A percentile compares a stretch with the other conserved stretches of the same genome.
These are phyloP conservation scores for Orychophragmus violaceus DNA, from an alignment of 345 rosid species.

Conservation along the genomic window DNA sequence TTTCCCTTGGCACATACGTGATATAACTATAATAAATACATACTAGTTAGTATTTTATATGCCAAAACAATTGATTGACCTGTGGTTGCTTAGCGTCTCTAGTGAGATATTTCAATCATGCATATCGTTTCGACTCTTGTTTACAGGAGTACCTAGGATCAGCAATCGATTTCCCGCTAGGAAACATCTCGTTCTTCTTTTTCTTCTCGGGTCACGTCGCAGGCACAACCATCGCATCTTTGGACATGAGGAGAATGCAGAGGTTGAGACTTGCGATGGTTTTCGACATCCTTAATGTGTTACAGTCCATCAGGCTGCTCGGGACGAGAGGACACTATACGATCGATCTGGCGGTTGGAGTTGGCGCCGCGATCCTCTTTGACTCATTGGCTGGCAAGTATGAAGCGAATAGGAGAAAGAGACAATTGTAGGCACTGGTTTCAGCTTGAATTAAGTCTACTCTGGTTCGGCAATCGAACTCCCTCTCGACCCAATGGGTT, in stretches of 20 bases:
- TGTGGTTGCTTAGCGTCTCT: background rate
- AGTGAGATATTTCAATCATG: background rate
- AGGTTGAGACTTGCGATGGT: constrained; percentile 56
- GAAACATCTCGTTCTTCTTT: constrained; percentile 87
- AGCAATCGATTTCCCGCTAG: constrained; percentile 79
- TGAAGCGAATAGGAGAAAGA: constrained; percentile 34
- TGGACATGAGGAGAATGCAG: constrained; percentile 75
- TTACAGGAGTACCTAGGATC: constrained; percentile 83
- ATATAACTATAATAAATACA: too few species aligned
- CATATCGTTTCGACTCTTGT: background rate
- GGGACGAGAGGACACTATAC: constrained; percentile 87
- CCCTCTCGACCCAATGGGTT: background rate
- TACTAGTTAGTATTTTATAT: background rate
- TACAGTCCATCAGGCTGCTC: constrained; percentile 67
- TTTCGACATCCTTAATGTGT: constrained; percentile 68
- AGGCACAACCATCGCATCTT: constrained; percentile 74
- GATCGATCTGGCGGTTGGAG: constrained; percentile 72
- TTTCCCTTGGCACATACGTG: too few species aligned
- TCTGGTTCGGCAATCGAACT: background rate
- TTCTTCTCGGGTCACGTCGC: constrained; percentile 93
- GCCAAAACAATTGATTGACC: background rate
- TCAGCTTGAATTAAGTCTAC: background rate
- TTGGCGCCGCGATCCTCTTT: constrained; percentile 72
- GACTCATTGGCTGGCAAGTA: constrained; percentile 79
- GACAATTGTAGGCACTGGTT: constrained; percentile 11